Evolutionary conservation across 495 filamentous ascomycete species (phyloP), one percentile per base, ranked within the genome.

Genomic region (Immersiella caudata): DNA sequence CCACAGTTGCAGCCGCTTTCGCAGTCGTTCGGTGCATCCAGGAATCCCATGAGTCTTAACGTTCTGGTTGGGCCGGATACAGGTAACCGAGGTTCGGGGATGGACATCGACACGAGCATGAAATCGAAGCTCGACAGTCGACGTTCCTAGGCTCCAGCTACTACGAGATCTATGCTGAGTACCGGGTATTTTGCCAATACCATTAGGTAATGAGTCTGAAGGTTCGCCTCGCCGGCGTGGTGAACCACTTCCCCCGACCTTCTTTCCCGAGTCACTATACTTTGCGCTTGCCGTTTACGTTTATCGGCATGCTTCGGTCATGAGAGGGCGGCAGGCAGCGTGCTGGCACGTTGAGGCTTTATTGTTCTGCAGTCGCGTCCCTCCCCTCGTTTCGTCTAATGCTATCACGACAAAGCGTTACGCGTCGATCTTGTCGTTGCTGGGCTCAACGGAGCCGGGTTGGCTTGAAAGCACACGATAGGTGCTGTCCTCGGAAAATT

Each of bases 61-160:
- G 79, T 79, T 33, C 69, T 84, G 58, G 77, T 84, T 68, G 72
- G 68, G n/a, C 66, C 60, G 0, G 69, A 69, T 11, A 2, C 46
- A 3, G 50, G 40, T 6, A 64, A 65, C 25, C 64, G 67, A 20
- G 16, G 33, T 55, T 63, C 75, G 26, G 67, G 40, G 2, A 46
- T 12, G 11, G 40, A 79, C 25, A 83, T 84, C 33, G 82, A 84
- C 62, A 73, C 72, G 24, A 77, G 68, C 64, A 84, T 84, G 82
- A 68, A 46, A 18, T 46, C 40, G 2, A 46, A 46, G 16, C 40
- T 84, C 20, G 78, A 76, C 20, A 69, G 70, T 26, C 64, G 72
- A 36, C 72, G 73, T 12, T 62, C 68, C 22, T 73, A 64, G 18
- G 65, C n/a, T n/a, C n/a, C n/a, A n/a, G n/a, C n/a, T n/a, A n/a